Conservation (phyloP, 768 basidiomycete genomes). For the Leccinum ochraceum region DNA sequence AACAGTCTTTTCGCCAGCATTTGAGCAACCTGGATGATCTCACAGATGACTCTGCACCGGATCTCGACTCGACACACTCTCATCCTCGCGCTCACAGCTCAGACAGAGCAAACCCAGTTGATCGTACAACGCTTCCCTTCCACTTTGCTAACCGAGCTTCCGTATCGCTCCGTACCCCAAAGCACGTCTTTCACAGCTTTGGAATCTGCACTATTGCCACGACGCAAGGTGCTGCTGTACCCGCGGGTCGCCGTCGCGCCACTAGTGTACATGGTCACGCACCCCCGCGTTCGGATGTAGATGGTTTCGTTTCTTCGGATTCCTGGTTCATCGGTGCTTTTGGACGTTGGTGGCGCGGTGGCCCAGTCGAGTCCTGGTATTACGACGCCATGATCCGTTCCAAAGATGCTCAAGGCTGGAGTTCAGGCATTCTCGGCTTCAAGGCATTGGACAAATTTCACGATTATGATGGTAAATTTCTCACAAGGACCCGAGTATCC, state of each 20-base stretch:
- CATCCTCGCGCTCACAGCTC: constrained; percentile 28
- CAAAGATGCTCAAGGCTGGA: constrained; percentile 73
- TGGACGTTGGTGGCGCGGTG: constrained; percentile 89
- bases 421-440: constrained; percentile 74
- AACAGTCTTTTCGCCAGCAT: constrained; percentile 90
- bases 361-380: constrained; percentile 80
- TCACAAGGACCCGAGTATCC: not conserved
- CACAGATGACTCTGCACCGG: constrained; percentile 47
- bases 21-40: constrained; percentile 80
- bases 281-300: constrained; percentile 34
- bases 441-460: constrained; percentile 71
- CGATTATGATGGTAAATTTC: constrained; percentile 60
- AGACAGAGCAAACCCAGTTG: constrained; percentile 18
- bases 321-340: constrained; percentile 92
- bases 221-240: constrained; percentile 32
- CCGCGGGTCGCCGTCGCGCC: constrained; percentile 59
- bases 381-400: constrained; percentile 62
- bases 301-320: constrained; percentile 61
- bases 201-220: constrained; percentile 83
- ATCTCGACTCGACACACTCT: constrained; percentile 33
- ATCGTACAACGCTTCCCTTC: constrained; percentile 44
- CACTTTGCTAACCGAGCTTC: constrained; percentile 94
- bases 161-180: constrained; percentile 89
- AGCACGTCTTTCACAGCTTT: constrained; percentile 84
- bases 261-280: constrained; percentile 29